These are phyloP conservation scores for Fraxinus albicans DNA, from an alignment of 305 asterid species.

Conservation along the genomic window DNA sequence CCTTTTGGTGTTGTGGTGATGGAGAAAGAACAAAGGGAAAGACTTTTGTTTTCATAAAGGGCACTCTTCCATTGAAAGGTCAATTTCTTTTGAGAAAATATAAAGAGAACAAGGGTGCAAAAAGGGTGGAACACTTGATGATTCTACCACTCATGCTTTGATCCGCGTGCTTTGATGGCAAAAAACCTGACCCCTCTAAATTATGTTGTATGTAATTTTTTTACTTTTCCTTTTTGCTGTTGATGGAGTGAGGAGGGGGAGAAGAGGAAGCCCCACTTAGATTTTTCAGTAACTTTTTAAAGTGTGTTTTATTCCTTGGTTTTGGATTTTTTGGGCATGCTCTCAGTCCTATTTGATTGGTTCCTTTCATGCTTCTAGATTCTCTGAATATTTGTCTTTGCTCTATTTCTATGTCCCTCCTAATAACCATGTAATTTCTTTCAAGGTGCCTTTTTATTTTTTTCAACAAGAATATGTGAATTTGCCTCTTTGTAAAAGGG, in stretches of 20 bases:
- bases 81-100: constrained; percentile 61
- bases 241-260: constrained; percentile 27
- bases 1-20: background rate
- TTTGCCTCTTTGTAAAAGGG: constrained; percentile 17
- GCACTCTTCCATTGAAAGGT: constrained; percentile 66
- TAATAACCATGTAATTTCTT: constrained; percentile 10
- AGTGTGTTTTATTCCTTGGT: constrained; percentile 70
- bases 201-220: constrained; percentile 24
- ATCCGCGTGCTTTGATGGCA: constrained; percentile 85
- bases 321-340: constrained; percentile 65
- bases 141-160: constrained; percentile 83
- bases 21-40: background rate
- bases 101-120: constrained; percentile 19
- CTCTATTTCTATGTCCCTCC: constrained; percentile 33
- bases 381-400: constrained; percentile 53
- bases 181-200: constrained; percentile 56
- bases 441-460: constrained; percentile 4
- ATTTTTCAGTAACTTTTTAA: constrained; percentile 64
- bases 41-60: constrained; percentile 23
- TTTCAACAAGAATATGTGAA: constrained; percentile 10
- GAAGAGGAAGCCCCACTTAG: constrained; percentile 75
- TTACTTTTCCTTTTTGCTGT: constrained; percentile 41
- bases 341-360: constrained; percentile 38
- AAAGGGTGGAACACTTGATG: constrained; percentile 48
- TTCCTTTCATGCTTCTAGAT: constrained; percentile 47